Evolutionary conservation across 31 red algal genomes (phyloP).

Genomic region (Endocladia muricata): DNA sequence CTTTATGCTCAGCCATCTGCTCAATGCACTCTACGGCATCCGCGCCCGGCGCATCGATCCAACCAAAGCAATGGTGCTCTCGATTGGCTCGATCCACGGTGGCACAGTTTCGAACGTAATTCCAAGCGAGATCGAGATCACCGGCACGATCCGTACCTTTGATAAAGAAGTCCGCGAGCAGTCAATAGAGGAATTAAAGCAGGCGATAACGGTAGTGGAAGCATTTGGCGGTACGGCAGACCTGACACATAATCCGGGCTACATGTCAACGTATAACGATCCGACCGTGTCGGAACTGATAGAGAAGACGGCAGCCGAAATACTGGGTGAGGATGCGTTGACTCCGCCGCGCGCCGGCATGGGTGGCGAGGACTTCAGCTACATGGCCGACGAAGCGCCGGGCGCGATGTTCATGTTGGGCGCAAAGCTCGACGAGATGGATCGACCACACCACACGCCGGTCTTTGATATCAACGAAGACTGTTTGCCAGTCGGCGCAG

Average conservation of each 20-base stretch:
- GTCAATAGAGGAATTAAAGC: background rate
- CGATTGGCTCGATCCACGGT: background rate
- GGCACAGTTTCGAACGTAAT: conserved; percentile 16
- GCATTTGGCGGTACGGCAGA: background rate
- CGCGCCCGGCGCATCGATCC: background rate
- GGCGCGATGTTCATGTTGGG: background rate
- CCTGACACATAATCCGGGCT: background rate
- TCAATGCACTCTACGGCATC: background rate
- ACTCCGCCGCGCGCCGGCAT: background rate
- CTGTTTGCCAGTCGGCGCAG: background rate
- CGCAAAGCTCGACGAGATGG: background rate
- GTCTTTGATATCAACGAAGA: conserved; percentile 6
- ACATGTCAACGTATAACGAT: background rate
- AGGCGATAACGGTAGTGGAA: background rate
- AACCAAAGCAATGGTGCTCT: background rate
- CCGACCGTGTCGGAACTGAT: background rate
- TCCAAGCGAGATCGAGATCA: background rate
- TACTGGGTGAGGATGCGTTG: background rate
- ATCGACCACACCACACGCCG: background rate
- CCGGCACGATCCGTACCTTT: background rate
- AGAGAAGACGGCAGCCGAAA: background rate
- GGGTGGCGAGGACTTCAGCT: conserved; percentile 13
- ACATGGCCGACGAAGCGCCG: background rate
- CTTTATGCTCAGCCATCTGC: background rate
- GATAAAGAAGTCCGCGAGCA: background rate